Base-by-base conservation (phyloP, 495 filamentous ascomycete genomes). In the Durotheca rogersii region DNA sequence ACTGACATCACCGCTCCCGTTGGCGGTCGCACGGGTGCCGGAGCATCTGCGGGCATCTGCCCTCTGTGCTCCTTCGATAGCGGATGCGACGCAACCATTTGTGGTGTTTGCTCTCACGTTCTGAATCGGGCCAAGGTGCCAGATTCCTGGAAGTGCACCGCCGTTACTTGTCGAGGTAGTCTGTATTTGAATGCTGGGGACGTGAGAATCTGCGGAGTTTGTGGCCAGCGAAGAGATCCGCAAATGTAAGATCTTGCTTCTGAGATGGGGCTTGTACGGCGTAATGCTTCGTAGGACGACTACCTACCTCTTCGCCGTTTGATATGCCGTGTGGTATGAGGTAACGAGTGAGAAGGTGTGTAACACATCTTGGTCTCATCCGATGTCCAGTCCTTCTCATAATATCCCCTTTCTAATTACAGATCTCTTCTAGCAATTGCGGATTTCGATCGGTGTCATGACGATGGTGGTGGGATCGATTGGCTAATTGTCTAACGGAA, bases 41-140 rank as follows among this genome's bases (percentile, higher is more conserved):
- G 18, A 25, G 27, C 40, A 6, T 27, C 17, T 15, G n/a, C 30
- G 30, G 56, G 50, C 2, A 33, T 48, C 31, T 89, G 86, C 50
- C 66, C 77, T 0, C 67, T 84, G 35, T 90, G 87, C 58, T 85
- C 85, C 2, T 77, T 85, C 48, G 60, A 61, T 18, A 88, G 86
- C 60, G 70, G 72, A 7, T 32, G 51, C 0, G 41, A 48, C 16
- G 67, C 78, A 15, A 58, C 79, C 1, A 82, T 78, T 7, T 90
- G 87, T 60, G 60, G 64, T 2, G 76, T 81, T 34, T 90, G 87
- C 53, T 74, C 81, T 18, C 78, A 88, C 51, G 84, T 89, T 6
- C 71, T 90, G 12, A 68, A 81, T 29, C 62, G 73, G 0, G 41
- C 60, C 9, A 73, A 70, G 32, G 68, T 82, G 21, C 61, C 70